These are phyloP conservation scores for Scytalidium lignicola DNA, from an alignment of 2,329 filamentous ascomycete species.

Conservation along the genomic window DNA sequence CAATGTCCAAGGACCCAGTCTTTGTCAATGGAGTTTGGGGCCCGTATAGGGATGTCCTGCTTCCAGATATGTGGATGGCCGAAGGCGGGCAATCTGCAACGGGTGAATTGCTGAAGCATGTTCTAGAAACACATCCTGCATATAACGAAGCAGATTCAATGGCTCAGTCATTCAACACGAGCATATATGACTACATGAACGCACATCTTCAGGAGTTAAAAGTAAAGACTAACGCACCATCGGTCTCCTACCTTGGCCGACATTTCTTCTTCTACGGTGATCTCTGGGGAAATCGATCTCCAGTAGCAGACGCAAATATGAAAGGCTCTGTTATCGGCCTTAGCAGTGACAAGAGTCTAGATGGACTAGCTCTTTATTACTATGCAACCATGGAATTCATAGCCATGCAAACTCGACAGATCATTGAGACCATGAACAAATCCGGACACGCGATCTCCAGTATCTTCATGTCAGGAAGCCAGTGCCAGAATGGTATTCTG, in stretches of 20 bases:
- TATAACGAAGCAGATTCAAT: conserved; percentile 75
- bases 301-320: conserved; percentile 90
- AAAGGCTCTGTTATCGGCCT: conserved; percentile 83
- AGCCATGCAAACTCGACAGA: conserved; percentile 92
- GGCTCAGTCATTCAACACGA: conserved; percentile 75
- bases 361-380: conserved; percentile 86
- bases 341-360: conserved; percentile 78
- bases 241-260: conserved; percentile 77
- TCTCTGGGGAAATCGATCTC: conserved; percentile 92
- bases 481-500: conserved; percentile 91
- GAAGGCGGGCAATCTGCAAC: conserved; percentile 97
- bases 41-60: conserved; percentile 88
- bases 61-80: conserved; percentile 93
- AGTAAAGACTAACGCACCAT: conserved; percentile 63
- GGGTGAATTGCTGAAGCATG: conserved; percentile 87
- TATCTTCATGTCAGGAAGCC: conserved; percentile 98
- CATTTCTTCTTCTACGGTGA: conserved; percentile 99
- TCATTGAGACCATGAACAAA: conserved; percentile 89
- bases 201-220: conserved; percentile 74
- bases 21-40: conserved; percentile 97
- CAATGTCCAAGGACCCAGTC: conserved; percentile 88
- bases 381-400: conserved; percentile 98
- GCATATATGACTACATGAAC: conserved; percentile 95
- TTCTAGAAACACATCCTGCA: conserved; percentile 91
- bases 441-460: conserved; percentile 81